phyloP scores from a whole-genome alignment of 139 green algal species.

The Nannochloris sp. region DNA sequence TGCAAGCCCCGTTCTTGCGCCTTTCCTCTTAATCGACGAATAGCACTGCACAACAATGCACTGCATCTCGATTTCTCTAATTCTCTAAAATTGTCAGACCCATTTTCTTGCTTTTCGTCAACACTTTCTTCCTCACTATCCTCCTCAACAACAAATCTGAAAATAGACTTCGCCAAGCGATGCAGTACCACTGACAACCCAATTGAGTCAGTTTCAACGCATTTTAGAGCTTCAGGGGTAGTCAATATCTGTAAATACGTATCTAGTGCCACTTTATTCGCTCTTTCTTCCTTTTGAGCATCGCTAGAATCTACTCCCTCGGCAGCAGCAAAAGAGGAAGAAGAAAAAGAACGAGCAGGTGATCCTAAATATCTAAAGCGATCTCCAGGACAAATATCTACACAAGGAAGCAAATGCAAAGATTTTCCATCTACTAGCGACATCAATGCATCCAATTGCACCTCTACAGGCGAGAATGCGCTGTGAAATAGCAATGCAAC shows the following conservation, averaged over 20 bases:
- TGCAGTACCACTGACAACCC: conserved; percentile 8
- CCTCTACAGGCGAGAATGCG: neutral
- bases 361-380: neutral
- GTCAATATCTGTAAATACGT: neutral
- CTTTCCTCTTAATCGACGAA: neutral
- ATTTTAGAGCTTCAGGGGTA: neutral
- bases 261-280: neutral
- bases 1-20: neutral
- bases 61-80: neutral
- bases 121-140: too few relatives aligned
- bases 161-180: conserved; percentile 14
- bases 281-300: neutral
- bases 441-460: conserved; percentile 34
- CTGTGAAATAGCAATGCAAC: conserved; percentile 15
- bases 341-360: too few relatives aligned
- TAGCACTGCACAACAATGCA: neutral
- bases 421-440: conserved; percentile 22
- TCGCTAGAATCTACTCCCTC: neutral
- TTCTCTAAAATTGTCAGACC: neutral
- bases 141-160: neutral
- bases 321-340: too few relatives aligned
- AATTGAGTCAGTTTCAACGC: neutral
- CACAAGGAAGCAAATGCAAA: conserved; percentile 50
- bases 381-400: conserved; percentile 10
- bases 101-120: too few relatives aligned